Base-by-base conservation (phyloP, 2,329 filamentous ascomycete genomes). In the Pestalotiopsis fici region DNA sequence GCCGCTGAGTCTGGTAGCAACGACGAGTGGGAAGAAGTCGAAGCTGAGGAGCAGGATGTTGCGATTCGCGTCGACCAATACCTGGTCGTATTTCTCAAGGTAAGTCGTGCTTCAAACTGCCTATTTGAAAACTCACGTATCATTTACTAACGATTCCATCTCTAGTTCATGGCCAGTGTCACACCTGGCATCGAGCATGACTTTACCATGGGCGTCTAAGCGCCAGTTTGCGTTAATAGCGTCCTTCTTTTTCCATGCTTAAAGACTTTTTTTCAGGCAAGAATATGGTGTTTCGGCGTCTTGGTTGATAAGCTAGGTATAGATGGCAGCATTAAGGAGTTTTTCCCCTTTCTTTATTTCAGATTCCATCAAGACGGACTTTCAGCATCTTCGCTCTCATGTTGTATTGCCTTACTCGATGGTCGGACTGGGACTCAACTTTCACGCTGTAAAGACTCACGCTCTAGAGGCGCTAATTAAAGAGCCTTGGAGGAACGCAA, bases 131-230 rank as follows among this genome's bases (percentile, higher is more conserved):
- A 4, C 39, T n/a, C 2, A 9, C n/a, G 23, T 18, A 39, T 4
- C 7, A 1, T n/a, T 31, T 63, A 64, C 78, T 78, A 72, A 81
- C 69, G n/a, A 39, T 13, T 23, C 11, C 11, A 6, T 27, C 4
- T 65, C 35, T 65, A 88, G 86, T 93, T 93, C 79, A 93, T 93
- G 84, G 90, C 91, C 39, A 96, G 91, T 74, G 96, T 99, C 57
- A 98, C 95, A 18, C 96, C 96, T 5, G 95, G 95, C 60, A 98
- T 99, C 79, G 95, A 98, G 82, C 94, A 98, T 79, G 95, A 98
- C 78, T 98, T 97, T 79, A 98, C 95, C 0, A 98, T 98, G 94
- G 93, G 94, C 5, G 91, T 97, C 50, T 97, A 85, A 85, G 56
- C 25, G 28, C 54, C 18, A 47, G n/a, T 62, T 27, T 62, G 31